A percentile compares a stretch with the other conserved stretches of the same genome.
Conservation (phyloP, 2,329 filamentous ascomycete species). For the Fusarium sp. region DNA sequence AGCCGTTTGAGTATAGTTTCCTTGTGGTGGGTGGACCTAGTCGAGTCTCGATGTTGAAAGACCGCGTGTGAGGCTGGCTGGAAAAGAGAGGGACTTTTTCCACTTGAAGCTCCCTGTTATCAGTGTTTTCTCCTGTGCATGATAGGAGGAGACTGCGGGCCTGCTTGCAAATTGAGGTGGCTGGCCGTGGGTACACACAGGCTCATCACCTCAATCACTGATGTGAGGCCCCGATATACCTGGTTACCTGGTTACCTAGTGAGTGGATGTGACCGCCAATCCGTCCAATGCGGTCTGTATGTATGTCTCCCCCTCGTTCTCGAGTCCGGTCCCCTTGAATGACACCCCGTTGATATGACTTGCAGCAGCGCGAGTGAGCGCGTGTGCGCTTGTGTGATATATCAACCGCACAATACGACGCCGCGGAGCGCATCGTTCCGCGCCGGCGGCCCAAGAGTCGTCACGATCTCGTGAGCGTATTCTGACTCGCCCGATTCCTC, state of each 20-base stretch:
- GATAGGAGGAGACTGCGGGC: conserved; percentile 18
- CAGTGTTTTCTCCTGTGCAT: conserved; percentile 37
- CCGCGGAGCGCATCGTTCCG: conserved; percentile 34
- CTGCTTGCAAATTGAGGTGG: conserved; percentile 23
- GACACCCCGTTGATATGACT: no score
- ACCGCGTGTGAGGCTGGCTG: neutral
- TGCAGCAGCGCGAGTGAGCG: no score
- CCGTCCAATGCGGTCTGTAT: neutral
- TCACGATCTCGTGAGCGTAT: conserved; percentile 14
- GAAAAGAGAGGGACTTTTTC: neutral
- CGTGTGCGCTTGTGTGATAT: conserved; percentile 12
- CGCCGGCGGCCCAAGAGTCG: neutral
- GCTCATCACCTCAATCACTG: no score
- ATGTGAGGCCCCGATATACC: conserved; percentile 31
- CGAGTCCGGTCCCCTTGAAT: no score
- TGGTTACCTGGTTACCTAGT: no score
- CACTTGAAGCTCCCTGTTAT: neutral
- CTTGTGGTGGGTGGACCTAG: neutral
- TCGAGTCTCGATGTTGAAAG: no score
- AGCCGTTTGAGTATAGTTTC: neutral
- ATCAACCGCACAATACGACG: conserved; percentile 22
- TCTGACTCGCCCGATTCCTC: conserved; percentile 29
- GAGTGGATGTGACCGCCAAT: conserved; percentile 26
- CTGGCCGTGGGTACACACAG: conserved; percentile 35
- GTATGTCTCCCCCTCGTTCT: conserved; percentile 10